Evolutionary conservation across 192 early-diverging fungal genomes (phyloP), one percentile per base, ranked within the genome.

Genomic region (Cladochytrium replicatum): DNA sequence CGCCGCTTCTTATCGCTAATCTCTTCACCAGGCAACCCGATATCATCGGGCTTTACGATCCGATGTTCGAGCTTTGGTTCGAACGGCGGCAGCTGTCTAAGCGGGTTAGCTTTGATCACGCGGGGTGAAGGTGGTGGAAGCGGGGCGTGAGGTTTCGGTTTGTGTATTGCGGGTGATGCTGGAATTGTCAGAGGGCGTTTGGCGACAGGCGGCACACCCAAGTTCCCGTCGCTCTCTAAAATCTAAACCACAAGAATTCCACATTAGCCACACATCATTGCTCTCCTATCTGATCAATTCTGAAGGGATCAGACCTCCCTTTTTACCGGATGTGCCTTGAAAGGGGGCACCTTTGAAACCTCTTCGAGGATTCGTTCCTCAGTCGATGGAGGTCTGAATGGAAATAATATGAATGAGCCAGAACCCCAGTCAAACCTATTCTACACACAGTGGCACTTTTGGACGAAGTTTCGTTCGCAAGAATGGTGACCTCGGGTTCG

Each of bases 21-120:
- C 13, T 67, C 68, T 27, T 83, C 82, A 31, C 81, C 82, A 26
- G 77, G 81, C 50, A 86, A 63, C 6, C 56, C 41, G 40, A 81
- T 75, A n/a, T 63, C 60, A 15, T 11, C 30, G 2, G 61, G 50
- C 2, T 32, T 40, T 8, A 71, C 51, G n/a, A 46, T 26, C 3
- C 69, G 55, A 28, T 61, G 60, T 50, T 68, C 54, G 17, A 66
- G 38, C 43, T 45, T 43, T 2, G 68, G 66, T 30, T 50, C 48
- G 32, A 68, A 68, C 11, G 66, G 66, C 6, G 60, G 60, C 22
- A 70, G 41, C n/a, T n/a, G n/a, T n/a, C n/a, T n/a, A n/a, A n/a
- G n/a, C 3, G 73, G 73, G 54, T 69, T 69, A 1, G 73, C 73
- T 32, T 71, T 69, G 22, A 65, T 37, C 38, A 64, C 48, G n/a